Evolutionary conservation across 1,284 basidiomycete species (phyloP).

Genomic region (Puccinia hordei): DNA sequence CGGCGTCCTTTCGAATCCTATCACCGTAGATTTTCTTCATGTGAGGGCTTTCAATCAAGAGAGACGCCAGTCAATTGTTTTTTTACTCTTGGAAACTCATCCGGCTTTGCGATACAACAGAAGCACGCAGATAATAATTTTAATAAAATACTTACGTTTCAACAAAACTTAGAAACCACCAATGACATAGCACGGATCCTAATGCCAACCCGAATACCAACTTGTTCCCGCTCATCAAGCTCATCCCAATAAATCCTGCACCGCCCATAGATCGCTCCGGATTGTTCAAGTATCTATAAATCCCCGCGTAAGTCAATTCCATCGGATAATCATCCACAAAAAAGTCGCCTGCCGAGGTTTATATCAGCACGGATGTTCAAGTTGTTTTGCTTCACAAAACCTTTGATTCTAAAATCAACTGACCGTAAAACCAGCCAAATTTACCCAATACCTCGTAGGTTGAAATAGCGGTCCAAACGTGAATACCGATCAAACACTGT

Average conservation of each 20-base stretch:
- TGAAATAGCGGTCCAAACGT: conserved; percentile 86
- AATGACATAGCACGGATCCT: conserved; percentile 69
- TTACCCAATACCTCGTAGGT: conserved; percentile 89
- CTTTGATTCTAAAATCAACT: conserved; percentile 5
- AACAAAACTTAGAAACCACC: conserved; percentile 60
- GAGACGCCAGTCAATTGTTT: conserved; percentile 12
- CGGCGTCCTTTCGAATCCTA: conserved; percentile 87
- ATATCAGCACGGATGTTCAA: conserved; percentile 45
- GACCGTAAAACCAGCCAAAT: conserved; percentile 93
- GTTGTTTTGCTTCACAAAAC: no score
- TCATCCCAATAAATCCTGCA: conserved; percentile 89
- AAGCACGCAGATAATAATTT: conserved; percentile 62
- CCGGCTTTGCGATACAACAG: not conserved
- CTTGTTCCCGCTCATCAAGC: conserved; percentile 84
- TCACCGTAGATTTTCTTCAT: conserved; percentile 95
- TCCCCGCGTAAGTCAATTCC: conserved; percentile 90
- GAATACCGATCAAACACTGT: conserved; percentile 80
- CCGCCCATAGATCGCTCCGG: conserved; percentile 87
- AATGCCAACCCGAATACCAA: conserved; percentile 82
- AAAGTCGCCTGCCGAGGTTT: conserved; percentile 68
- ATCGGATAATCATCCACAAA: conserved; percentile 88
- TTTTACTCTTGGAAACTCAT: conserved; percentile 19
- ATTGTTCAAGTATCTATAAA: conserved; percentile 81
- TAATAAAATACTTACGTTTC: conserved; percentile 53
- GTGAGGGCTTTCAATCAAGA: conserved; percentile 71